These are phyloP conservation scores for Mycena haematopus DNA, from an alignment of 768 basidiomycete genomes.

Conservation along the genomic window DNA sequence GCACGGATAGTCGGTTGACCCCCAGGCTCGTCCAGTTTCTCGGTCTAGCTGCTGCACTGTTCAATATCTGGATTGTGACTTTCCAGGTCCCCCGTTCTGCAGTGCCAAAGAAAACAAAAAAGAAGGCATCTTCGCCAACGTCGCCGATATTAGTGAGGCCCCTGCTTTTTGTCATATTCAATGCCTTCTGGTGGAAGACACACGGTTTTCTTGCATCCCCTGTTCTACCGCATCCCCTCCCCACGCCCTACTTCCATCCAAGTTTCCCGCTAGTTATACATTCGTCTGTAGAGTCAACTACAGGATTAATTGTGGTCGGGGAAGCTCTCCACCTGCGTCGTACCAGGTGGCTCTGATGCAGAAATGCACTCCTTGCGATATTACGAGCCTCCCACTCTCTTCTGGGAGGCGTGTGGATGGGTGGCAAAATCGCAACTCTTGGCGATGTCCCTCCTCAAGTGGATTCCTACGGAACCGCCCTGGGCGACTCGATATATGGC, in stretches of 20 bases:
- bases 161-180: conserved; percentile 38
- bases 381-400: conserved; percentile 70
- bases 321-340: conserved; percentile 58
- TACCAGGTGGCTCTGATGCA: conserved; percentile 36
- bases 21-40: conserved; percentile 26
- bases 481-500: conserved; percentile 84
- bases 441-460: conserved; percentile 48
- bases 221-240: conserved; percentile 61
- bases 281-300: conserved; percentile 71
- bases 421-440: conserved; percentile 50
- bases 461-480: conserved; percentile 58
- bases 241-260: conserved; percentile 57
- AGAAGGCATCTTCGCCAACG: conserved; percentile 26
- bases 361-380: conserved; percentile 62
- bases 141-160: conserved; percentile 28
- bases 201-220: conserved; percentile 55
- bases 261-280: conserved; percentile 66
- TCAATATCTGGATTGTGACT: conserved; percentile 28
- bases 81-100: conserved; percentile 15
- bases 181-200: conserved; percentile 44
- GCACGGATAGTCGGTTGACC: not conserved
- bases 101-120: conserved; percentile 28
- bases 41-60: conserved; percentile 24
- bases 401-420: conserved; percentile 82
- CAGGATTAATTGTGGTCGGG: conserved; percentile 84